phyloP scores from a whole-genome alignment of 169 alveolate species.

The Cryptosporidium tyzzeri region DNA sequence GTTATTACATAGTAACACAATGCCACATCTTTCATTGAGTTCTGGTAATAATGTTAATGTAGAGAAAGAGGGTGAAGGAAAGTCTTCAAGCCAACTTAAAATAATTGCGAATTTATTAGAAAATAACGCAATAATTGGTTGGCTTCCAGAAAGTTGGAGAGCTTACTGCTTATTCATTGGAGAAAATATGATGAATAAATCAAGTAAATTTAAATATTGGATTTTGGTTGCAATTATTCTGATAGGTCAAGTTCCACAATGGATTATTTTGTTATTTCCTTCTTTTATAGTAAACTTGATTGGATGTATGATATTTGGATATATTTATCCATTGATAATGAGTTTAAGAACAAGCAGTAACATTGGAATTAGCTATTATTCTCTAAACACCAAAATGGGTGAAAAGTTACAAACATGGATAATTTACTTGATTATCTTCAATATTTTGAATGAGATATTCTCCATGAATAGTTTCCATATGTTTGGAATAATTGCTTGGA shows the following conservation, averaged over 20 bases:
- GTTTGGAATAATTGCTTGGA: constrained; percentile 13
- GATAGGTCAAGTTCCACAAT: constrained; percentile 63
- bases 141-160: constrained; percentile 59
- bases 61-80: constrained; percentile 6
- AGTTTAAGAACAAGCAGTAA: constrained; percentile 29
- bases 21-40: constrained; percentile 30
- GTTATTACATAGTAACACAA: constrained; percentile 51
- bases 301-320: constrained; percentile 68
- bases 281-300: constrained; percentile 51
- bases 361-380: constrained; percentile 1
- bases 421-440: constrained; percentile 6
- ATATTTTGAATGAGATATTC: constrained; percentile 6
- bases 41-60: neutral
- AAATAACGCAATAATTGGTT: constrained; percentile 16
- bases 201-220: constrained; percentile 24
- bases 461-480: neutral
- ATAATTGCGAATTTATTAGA: constrained; percentile 21
- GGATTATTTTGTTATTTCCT: constrained; percentile 64
- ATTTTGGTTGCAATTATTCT: constrained; percentile 19
- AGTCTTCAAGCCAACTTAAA: neutral
- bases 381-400: neutral
- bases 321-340: constrained; percentile 46
- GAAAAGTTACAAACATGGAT: constrained; percentile 54
- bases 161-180: constrained; percentile 15
- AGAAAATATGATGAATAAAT: constrained; percentile 25